Base-by-base conservation (phyloP, 1,284 basidiomycete species). In the Athelia sp. region DNA sequence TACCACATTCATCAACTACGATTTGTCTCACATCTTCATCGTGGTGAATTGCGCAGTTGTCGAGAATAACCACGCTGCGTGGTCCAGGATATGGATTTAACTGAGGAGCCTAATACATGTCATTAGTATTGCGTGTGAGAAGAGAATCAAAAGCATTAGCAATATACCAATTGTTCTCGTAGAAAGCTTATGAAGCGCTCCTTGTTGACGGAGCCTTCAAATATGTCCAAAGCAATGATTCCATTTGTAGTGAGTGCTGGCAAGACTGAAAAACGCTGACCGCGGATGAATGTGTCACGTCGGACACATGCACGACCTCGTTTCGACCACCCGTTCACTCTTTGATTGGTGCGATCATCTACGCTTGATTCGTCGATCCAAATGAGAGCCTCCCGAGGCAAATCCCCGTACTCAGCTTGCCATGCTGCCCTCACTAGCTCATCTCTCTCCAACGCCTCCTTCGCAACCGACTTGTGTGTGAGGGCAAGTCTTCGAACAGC, bases 11-110 rank as follows among this genome's bases (percentile, higher is more conserved):
- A 26, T 44, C 55, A 35, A 55, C 54, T 22, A 63, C 52, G 45
- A 63, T 53, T 19, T 56, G 32, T 6, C 47, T 43, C 2, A 65
- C 47, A 17, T 54, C 54, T 19, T 54, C 47, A 17, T 51, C 50
- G 43, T 65, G 56, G 50, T 65, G 63, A 15, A 65, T 66, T 1
- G 47, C n/a, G 31, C 57, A 60, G 49, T 64, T 64, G 51, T 66
- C 62, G 49, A 64, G 55, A 10, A 66, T 46, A 31, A 64, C 43
- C 11, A 62, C 52, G 46, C 61, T 65, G n/a, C 53, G 52, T 38
- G 43, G 44, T 2, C 48, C 54, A 10, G 62, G 63, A 42, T 53
- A 63, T 2, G 49, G 49, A 24, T 50, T 56, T 14, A 57, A 40
- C 31, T 52, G 43, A 13, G 52, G 56, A 19, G 46, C 54, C 54